Base-by-base conservation (phyloP, 106 monocot genomes). In the Cymbidium sinense region DNA sequence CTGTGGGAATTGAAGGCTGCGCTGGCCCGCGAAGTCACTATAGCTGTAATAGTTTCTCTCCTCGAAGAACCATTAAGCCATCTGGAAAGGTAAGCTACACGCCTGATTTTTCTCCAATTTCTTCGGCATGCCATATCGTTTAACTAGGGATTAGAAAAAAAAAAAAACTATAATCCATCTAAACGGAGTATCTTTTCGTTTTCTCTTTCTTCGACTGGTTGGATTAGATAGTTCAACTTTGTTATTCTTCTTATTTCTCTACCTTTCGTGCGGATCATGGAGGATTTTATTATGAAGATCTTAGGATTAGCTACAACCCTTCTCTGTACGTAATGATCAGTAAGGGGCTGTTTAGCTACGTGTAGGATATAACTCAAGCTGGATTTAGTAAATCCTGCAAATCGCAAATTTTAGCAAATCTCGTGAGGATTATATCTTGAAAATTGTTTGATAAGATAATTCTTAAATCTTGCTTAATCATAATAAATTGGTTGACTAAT, bases 1-100 rank as follows among this genome's bases (percentile, higher is more conserved):
- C 74, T 99, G 41, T 95, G 99, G 98, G 81, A 87, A 47, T 74
- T 99, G 30, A 99, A 99, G 82, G 87, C 90, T 58, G 89, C 77
- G 15, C 28, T 99, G 69, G 77, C 92, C 43, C 88, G 92, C 10
- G 83, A 83, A 81, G 79, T 85, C 13, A 85, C 81, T 4, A 77
- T 95, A 43, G 86, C 95, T 3, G 83, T 91, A 20, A 83, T 93
- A 11, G 84, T 99, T 28, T 87, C 90, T 23, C 87, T 99, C 75
- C 87, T 99, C 10, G 99, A 99, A 82, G 92, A 89, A 15, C 90
- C 92, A 34, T 73, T 95, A 82, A 80, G 90, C 34, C 88, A 90
- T 85, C 79, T 99, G 83, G 94, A 94, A 79, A 19, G 86, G 94
- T 95, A 76, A 70, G 84, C 44, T 75, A 34, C 61, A 62, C 23